phyloP scores from a whole-genome alignment of 2,329 filamentous ascomycete genomes.

The Fusarium penzigii region DNA sequence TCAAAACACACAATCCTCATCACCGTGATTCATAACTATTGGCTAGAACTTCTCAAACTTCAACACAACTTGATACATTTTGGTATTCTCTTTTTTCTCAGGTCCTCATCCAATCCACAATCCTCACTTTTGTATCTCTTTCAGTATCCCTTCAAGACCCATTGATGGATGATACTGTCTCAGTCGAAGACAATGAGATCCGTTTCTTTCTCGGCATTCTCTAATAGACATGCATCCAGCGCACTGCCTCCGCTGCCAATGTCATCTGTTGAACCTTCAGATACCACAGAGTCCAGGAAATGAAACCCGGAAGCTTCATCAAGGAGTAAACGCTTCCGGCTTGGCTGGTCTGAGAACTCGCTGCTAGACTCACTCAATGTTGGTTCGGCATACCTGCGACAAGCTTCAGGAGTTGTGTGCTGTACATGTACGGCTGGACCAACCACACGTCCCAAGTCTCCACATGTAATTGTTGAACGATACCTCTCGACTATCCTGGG shows the following conservation, averaged over 20 bases:
- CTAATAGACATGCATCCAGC: background rate
- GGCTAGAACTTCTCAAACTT: too few species aligned
- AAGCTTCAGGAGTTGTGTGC: conserved; percentile 1
- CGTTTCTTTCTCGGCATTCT: background rate
- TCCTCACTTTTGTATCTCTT: too few species aligned
- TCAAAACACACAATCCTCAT: too few species aligned
- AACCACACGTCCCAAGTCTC: background rate
- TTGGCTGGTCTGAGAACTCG: background rate
- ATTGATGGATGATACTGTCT: background rate
- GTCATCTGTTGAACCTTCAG: background rate
- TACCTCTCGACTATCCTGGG: conserved; percentile 1
- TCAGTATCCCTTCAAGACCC: too few species aligned
- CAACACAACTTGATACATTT: too few species aligned
- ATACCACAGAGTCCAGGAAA: background rate
- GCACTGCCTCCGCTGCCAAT: background rate
- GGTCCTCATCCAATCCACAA: too few species aligned
- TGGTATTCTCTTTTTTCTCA: too few species aligned
- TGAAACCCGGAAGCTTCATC: conserved; percentile 10
- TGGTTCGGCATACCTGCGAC: background rate
- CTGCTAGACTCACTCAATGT: background rate
- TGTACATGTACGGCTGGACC: background rate
- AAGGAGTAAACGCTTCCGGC: conserved; percentile 7
- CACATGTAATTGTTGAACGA: background rate
- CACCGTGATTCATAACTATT: too few species aligned
- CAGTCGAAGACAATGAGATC: conserved; percentile 18